Evolutionary conservation across 2,329 filamentous ascomycete species (phyloP).

Genomic region (Microcera coccophila): DNA sequence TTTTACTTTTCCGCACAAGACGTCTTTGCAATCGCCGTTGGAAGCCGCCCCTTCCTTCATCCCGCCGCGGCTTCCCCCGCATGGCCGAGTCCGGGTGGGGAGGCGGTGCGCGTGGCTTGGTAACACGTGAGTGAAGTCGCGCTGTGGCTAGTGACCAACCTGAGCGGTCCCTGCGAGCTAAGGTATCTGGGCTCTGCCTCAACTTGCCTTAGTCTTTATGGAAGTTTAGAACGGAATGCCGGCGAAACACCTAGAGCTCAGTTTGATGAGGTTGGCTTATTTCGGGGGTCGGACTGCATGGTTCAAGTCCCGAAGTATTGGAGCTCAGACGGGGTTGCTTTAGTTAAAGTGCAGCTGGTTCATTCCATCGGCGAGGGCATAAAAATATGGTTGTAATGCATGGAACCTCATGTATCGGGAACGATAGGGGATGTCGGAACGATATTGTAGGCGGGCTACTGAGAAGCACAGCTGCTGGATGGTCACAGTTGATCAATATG

Average conservation of each 20-base stretch:
- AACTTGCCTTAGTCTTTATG: neutral
- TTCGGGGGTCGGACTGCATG: neutral
- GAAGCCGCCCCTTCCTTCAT: constrained; percentile 25
- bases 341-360: neutral
- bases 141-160: neutral
- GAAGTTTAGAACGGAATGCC: neutral
- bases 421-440: neutral
- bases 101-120: too few species aligned
- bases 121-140: neutral
- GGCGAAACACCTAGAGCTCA: neutral
- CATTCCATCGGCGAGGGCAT: neutral
- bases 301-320: neutral
- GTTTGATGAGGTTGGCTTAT: neutral
- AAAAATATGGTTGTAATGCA: neutral
- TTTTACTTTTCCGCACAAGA: neutral
- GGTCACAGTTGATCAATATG: neutral
- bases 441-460: neutral
- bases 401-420: neutral
- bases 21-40: constrained; percentile 14
- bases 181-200: neutral
- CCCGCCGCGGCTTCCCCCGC: constrained; percentile 14
- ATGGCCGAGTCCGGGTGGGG: neutral
- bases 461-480: neutral
- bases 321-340: neutral
- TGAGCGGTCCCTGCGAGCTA: neutral